These are phyloP conservation scores for Castanea crenata DNA, from an alignment of 306 rosid genomes.

Conservation along the genomic window DNA sequence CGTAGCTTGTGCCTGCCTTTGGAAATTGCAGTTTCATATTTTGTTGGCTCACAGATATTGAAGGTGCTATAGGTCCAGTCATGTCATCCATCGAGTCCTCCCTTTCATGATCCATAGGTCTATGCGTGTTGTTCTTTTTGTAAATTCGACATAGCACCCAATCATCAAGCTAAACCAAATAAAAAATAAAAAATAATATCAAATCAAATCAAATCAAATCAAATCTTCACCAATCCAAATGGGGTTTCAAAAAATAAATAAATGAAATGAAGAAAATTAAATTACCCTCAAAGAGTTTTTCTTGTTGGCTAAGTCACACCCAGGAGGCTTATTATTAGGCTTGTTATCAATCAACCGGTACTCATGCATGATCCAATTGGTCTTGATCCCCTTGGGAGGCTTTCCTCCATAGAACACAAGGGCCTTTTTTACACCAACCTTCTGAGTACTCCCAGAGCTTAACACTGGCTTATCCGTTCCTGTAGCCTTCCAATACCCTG, in stretches of 20 bases:
- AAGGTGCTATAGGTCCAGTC: constrained; percentile 45
- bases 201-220: too few species aligned
- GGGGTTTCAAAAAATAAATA: background rate
- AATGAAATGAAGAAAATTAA: constrained; percentile 3
- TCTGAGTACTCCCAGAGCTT: constrained; percentile 49
- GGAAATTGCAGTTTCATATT: constrained; percentile 51
- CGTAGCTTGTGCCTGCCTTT: constrained; percentile 42
- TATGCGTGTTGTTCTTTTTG: constrained; percentile 72
- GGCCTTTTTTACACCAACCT: constrained; percentile 92
- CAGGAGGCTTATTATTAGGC: constrained; percentile 69
- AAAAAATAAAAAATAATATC: background rate
- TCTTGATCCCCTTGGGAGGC: constrained; percentile 87
- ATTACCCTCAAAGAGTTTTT: constrained; percentile 90
- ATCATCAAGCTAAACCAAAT: constrained; percentile 65
- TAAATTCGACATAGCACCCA: constrained; percentile 97
- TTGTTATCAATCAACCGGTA: constrained; percentile 71
- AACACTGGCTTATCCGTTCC: constrained; percentile 95
- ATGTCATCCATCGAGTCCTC: constrained; percentile 60
- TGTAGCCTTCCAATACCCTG: constrained; percentile 98
- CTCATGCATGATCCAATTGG: constrained; percentile 99
- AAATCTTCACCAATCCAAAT: background rate
- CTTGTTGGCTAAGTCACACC: constrained; percentile 68
- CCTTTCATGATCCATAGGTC: constrained; percentile 54
- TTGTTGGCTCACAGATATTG: constrained; percentile 38
- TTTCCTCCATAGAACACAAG: constrained; percentile 94